phyloP scores from a whole-genome alignment of 768 basidiomycete genomes.

The Ramaria rubella region DNA sequence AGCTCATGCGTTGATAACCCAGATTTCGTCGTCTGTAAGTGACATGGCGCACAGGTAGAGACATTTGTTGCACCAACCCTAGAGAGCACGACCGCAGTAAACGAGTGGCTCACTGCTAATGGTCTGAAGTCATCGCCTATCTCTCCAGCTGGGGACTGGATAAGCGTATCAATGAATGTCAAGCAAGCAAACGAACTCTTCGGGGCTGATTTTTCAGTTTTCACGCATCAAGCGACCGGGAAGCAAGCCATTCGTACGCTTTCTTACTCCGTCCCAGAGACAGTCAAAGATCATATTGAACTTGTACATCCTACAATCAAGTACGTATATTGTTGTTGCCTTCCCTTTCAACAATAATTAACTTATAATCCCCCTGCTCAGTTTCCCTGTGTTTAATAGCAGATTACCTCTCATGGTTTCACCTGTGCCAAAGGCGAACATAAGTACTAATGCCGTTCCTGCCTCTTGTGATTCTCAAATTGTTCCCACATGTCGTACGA shows the following conservation, averaged over 20 bases:
- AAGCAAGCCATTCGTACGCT: constrained; percentile 24
- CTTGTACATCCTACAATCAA: constrained; percentile 27
- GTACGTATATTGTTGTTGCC: too few relatives aligned
- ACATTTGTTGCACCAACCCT: constrained; percentile 19
- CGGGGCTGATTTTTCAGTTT: constrained; percentile 21
- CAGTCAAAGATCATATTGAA: constrained; percentile 19
- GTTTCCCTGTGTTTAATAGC: not conserved
- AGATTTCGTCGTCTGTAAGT: not conserved
- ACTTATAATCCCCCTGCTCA: constrained; percentile 7
- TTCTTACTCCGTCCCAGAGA: constrained; percentile 22
- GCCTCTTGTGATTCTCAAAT: constrained; percentile 19
- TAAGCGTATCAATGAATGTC: constrained; percentile 21
- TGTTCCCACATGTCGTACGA: constrained; percentile 22
- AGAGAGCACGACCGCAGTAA: constrained; percentile 20
- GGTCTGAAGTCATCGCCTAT: constrained; percentile 18
- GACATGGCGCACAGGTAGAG: constrained; percentile 18
- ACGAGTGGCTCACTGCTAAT: constrained; percentile 22
- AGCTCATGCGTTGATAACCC: too few relatives aligned
- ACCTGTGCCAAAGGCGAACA: not conserved
- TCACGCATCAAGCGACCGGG: constrained; percentile 21
- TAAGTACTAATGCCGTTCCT: constrained; percentile 14
- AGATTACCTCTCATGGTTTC: not conserved
- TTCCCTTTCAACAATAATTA: constrained; percentile 19
- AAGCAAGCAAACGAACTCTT: constrained; percentile 25
- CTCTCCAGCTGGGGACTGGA: constrained; percentile 25